Evolutionary conservation across 129 eudicot species (phyloP).

Genomic region (Tagetes erecta): DNA sequence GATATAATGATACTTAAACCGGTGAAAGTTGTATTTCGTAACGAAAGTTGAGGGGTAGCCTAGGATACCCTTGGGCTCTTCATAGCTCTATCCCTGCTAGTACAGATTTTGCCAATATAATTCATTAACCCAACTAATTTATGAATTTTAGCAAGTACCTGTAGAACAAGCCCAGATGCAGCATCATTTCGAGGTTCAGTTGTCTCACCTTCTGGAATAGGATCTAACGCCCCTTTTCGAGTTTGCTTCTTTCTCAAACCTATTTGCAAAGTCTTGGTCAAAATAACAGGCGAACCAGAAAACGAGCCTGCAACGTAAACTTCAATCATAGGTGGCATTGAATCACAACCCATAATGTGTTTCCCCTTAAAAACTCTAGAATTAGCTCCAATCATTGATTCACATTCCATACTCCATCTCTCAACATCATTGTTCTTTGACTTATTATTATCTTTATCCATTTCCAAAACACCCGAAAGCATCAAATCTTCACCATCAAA

Average conservation of each 20-base stretch:
- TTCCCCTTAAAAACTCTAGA: constrained; percentile 62
- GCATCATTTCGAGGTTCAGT: constrained; percentile 39
- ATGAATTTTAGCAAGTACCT: constrained; percentile 44
- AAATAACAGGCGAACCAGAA: constrained; percentile 63
- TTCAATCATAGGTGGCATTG: constrained; percentile 61
- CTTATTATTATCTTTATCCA: constrained; percentile 49
- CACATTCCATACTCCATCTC: constrained; percentile 74
- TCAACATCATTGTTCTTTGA: constrained; percentile 37
- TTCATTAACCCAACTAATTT: not conserved
- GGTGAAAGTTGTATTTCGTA: too few relatives aligned
- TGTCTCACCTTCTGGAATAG: constrained; percentile 69
- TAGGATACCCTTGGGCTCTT: too few relatives aligned
- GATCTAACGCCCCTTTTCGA: constrained; percentile 52
- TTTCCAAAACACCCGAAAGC: constrained; percentile 67
- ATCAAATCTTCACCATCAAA: constrained; percentile 58
- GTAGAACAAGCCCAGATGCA: constrained; percentile 47
- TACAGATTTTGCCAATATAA: not conserved
- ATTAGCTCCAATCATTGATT: constrained; percentile 50
- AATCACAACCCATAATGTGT: constrained; percentile 52
- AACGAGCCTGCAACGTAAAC: constrained; percentile 78
- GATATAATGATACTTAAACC: too few relatives aligned
- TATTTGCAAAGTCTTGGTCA: constrained; percentile 78
- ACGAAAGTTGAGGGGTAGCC: too few relatives aligned
- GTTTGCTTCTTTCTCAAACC: constrained; percentile 52
- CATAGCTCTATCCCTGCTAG: not conserved